These are phyloP conservation scores for Coemansia sp. DNA, from an alignment of 192 early-diverging fungal species.

Conservation along the genomic window DNA sequence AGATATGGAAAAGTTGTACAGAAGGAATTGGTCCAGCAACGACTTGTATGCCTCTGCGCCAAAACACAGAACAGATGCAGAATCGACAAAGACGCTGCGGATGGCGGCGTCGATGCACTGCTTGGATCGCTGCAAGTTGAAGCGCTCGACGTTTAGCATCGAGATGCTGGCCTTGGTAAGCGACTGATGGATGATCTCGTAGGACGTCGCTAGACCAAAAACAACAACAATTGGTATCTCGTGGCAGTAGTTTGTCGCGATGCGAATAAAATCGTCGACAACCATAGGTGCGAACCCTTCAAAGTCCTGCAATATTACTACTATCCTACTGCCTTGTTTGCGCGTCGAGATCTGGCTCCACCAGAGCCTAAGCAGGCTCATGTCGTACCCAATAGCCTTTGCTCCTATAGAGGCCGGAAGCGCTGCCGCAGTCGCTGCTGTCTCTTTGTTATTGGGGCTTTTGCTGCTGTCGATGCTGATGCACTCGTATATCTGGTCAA, in stretches of 20 bases:
- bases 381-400: conserved; percentile 62
- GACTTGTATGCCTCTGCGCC: conserved; percentile 72
- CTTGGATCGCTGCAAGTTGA: conserved; percentile 74
- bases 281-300: conserved; percentile 75
- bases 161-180: conserved; percentile 71
- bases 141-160: conserved; percentile 74
- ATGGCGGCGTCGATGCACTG: conserved; percentile 72
- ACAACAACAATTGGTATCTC: conserved; percentile 76
- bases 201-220: conserved; percentile 85
- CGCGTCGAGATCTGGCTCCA: conserved; percentile 32
- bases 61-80: conserved; percentile 58
- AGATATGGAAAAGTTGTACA: conserved; percentile 78
- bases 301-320: conserved; percentile 84
- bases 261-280: conserved; percentile 71
- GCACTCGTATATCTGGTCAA: conserved; percentile 65
- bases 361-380: conserved; percentile 69
- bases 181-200: conserved; percentile 78
- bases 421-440: conserved; percentile 1
- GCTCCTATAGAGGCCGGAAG: conserved; percentile 3
- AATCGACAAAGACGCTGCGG: conserved; percentile 58
- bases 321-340: conserved; percentile 37
- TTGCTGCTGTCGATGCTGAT: conserved; percentile 22
- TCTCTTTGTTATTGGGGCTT: conserved; percentile 16
- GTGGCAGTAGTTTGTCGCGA: conserved; percentile 65
- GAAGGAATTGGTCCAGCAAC: conserved; percentile 75